Conservation (phyloP, 805 yeast genomes). For the Metschnikowia proteae region DNA sequence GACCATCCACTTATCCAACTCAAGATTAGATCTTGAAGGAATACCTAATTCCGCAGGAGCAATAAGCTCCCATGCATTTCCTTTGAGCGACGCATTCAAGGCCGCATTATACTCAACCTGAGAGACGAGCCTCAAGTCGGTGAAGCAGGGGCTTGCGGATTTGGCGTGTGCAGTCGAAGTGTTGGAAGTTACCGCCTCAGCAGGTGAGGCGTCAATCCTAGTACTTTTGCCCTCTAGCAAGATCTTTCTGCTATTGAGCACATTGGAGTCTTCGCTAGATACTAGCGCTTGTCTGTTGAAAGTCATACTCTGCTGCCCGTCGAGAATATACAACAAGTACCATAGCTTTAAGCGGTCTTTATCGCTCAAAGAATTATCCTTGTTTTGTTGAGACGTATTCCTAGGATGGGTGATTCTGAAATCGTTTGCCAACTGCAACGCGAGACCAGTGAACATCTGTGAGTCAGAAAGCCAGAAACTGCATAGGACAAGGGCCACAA, state of each 20-base stretch:
- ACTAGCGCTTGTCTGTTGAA: constrained; percentile 56
- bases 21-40: constrained; percentile 63
- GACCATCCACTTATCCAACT: constrained; percentile 75
- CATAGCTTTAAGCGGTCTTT: constrained; percentile 53
- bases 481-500: constrained; percentile 60
- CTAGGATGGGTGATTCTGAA: constrained; percentile 18
- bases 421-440: constrained; percentile 61
- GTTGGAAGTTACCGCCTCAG: neutral
- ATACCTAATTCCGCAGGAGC: constrained; percentile 62
- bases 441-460: constrained; percentile 63
- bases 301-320: constrained; percentile 65
- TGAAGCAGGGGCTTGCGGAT: constrained; percentile 13
- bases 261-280: constrained; percentile 42
- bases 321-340: constrained; percentile 62
- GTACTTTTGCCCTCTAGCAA: constrained; percentile 16
- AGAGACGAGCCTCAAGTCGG: constrained; percentile 59
- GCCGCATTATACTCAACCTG: constrained; percentile 70
- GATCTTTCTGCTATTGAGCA: constrained; percentile 40
- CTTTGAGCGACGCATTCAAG: constrained; percentile 50
- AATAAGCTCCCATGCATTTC: constrained; percentile 58
- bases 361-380: constrained; percentile 19
- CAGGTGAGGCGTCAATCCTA: neutral
- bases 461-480: constrained; percentile 67
- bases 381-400: constrained; percentile 33
- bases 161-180: neutral